Base-by-base conservation (phyloP, 2,329 filamentous ascomycete species). In the Dothistroma pini region DNA sequence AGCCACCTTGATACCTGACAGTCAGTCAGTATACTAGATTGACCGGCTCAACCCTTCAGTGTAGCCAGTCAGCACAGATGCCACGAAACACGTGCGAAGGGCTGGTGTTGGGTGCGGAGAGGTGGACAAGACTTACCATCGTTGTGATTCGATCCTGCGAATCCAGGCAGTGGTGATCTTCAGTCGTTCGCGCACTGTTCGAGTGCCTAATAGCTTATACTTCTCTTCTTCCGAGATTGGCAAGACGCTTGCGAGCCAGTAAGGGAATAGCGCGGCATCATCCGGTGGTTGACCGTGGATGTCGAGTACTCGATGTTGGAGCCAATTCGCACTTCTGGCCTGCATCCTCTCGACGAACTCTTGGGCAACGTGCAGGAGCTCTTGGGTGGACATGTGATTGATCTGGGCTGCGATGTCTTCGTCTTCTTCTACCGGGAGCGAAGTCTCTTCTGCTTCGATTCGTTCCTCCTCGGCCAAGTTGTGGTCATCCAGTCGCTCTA, bases 81-180 rank as follows among this genome's bases (percentile, higher is more conserved):
- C 54, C 25, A 32, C 32, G 49, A 38, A 38, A 54, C 16, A 52
- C 48, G 56, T 60, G 64, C 50, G 34, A 41, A 51, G 57, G 54
- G 52, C 62, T 62, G 60, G 63, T 58, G 58, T 54, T 22, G 52
- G 62, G 41, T 44, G 41, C 9, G 16, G 14, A n/a, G 25, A 32
- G 41, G 32, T 14, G 21, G 25, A 29, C 6, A 21, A 10, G 50
- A 76, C 89, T 83, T 80, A 93, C 90, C 88, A 90, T 78, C 85
- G 80, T 66, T 83, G 84, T 55, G 81, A 80, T 71, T 92, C 87
- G 76, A 91, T 87, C 70, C 88, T 84, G 60, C 84, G 77, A 63
- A 93, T 88, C 92, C 92, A 96, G 47, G 78, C 78, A 55, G 88
- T 90, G 63, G 90, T 91, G 54, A 96, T 88, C 78, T 96, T 96